A percentile compares a stretch with the other conserved stretches of the same genome.
Evolutionary conservation across 192 early-diverging fungal species (phyloP).

Genomic region (Coemansia sp.): DNA sequence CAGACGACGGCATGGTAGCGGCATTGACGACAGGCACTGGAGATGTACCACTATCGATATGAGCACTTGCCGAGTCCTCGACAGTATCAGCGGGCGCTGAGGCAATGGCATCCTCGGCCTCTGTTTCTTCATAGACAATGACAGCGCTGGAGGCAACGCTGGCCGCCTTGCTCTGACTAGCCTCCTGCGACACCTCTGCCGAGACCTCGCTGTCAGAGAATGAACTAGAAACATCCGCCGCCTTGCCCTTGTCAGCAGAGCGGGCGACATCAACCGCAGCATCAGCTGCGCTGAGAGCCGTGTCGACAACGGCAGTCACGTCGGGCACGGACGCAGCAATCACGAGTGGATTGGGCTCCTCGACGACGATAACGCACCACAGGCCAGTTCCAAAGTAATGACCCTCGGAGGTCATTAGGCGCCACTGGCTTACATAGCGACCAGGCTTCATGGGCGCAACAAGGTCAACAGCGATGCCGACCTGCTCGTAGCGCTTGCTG

Average conservation of each 20-base stretch:
- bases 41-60: neutral
- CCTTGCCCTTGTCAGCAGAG: conserved; percentile 1
- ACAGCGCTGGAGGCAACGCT: conserved; percentile 9
- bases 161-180: neutral
- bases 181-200: neutral
- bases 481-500: conserved; percentile 56
- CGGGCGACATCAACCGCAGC: neutral
- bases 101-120: neutral
- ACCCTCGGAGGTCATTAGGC: conserved; percentile 60
- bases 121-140: neutral
- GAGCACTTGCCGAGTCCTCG: neutral
- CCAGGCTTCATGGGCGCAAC: conserved; percentile 64
- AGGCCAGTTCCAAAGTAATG: conserved; percentile 65
- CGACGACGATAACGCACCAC: conserved; percentile 68
- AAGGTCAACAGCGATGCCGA: conserved; percentile 64
- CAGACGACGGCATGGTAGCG: neutral
- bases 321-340: neutral
- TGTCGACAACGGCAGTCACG: neutral
- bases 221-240: neutral
- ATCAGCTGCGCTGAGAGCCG: neutral
- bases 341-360: conserved; percentile 4
- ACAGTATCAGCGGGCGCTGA: neutral
- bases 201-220: neutral
- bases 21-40: neutral
- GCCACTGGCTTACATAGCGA: conserved; percentile 64